Evolutionary conservation across 2,329 filamentous ascomycete species (phyloP).

Genomic region (Penicillium glabrum): DNA sequence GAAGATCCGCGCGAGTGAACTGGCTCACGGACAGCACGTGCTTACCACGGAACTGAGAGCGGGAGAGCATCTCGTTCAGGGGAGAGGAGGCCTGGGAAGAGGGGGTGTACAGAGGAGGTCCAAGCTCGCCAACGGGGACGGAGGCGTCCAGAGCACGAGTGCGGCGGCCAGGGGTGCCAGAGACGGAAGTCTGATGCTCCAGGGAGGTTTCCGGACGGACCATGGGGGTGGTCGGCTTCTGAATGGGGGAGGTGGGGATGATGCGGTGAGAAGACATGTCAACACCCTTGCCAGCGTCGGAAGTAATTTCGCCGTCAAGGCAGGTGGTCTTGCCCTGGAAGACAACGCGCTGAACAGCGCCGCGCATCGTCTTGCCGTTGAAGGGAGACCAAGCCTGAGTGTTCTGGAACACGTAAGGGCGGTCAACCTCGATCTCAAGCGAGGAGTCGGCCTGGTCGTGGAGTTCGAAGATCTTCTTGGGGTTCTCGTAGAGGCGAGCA

Average conservation of each 20-base stretch:
- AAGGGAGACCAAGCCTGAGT: conserved; percentile 68
- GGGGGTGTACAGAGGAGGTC: conserved; percentile 40
- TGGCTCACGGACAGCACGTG: conserved; percentile 91
- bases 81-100: conserved; percentile 57
- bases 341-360: conserved; percentile 70
- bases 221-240: conserved; percentile 51
- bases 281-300: conserved; percentile 61
- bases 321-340: conserved; percentile 75
- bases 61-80: conserved; percentile 70
- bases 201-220: conserved; percentile 39
- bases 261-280: conserved; percentile 72
- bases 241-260: conserved; percentile 54
- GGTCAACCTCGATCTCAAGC: conserved; percentile 74
- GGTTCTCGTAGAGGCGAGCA: conserved; percentile 71
- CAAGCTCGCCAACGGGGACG: conserved; percentile 37
- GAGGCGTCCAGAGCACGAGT: conserved; percentile 24
- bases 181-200: conserved; percentile 34
- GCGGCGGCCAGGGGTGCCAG: conserved; percentile 38
- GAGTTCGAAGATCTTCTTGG: conserved; percentile 77
- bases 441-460: conserved; percentile 74
- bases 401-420: conserved; percentile 61
- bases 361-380: conserved; percentile 65
- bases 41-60: conserved; percentile 83
- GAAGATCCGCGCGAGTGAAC: conserved; percentile 82
- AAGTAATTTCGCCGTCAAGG: conserved; percentile 66